Percentiles rank a stretch among this genome's conserved stretches.
These are phyloP conservation scores for Geotrichum aggregatum DNA, from an alignment of 1,139 yeast genomes.

Conservation along the genomic window DNA sequence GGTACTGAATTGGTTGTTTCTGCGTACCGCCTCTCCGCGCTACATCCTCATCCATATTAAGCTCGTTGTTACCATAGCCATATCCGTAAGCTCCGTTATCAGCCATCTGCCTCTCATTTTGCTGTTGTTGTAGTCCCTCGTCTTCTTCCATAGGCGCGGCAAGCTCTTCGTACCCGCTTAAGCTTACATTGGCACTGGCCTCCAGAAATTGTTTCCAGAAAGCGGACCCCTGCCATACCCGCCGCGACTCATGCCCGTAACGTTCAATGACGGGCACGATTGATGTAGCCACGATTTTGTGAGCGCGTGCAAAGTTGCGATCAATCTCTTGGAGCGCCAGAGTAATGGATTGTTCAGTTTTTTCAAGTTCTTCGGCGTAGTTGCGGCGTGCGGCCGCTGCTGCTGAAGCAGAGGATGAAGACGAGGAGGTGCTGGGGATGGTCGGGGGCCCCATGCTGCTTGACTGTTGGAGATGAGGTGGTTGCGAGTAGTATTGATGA, in stretches of 20 bases:
- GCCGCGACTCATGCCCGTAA: slow-evolving; percentile 52
- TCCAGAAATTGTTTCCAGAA: slow-evolving; percentile 78
- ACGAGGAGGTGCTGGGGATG: background rate
- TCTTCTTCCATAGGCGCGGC: slow-evolving; percentile 23
- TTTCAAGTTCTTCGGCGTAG: slow-evolving; percentile 53
- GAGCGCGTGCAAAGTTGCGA: slow-evolving; percentile 60
- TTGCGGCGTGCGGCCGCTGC: slow-evolving; percentile 4
- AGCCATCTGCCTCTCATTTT: slow-evolving; percentile 1
- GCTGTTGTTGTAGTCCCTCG: slow-evolving; percentile 4
- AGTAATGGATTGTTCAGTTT: slow-evolving; percentile 78
- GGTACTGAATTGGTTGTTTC: slow-evolving; percentile 7
- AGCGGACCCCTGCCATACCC: slow-evolving; percentile 56
- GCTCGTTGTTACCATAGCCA: too few relatives aligned
- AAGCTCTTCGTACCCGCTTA: slow-evolving; percentile 55
- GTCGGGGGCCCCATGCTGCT: background rate
- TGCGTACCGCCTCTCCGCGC: too few relatives aligned
- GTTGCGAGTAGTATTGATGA: background rate
- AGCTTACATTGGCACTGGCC: slow-evolving; percentile 65
- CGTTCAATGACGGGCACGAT: slow-evolving; percentile 59
- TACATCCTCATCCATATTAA: too few relatives aligned
- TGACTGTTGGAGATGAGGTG: background rate
- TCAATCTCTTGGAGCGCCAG: slow-evolving; percentile 76
- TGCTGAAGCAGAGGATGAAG: background rate
- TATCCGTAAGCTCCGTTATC: slow-evolving; percentile 4
- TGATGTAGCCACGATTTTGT: slow-evolving; percentile 56